Percentiles rank a stretch among this genome's conserved stretches.
These are phyloP conservation scores for Sechiopsis laciniata DNA, from an alignment of 306 rosid genomes.

Conservation along the genomic window DNA sequence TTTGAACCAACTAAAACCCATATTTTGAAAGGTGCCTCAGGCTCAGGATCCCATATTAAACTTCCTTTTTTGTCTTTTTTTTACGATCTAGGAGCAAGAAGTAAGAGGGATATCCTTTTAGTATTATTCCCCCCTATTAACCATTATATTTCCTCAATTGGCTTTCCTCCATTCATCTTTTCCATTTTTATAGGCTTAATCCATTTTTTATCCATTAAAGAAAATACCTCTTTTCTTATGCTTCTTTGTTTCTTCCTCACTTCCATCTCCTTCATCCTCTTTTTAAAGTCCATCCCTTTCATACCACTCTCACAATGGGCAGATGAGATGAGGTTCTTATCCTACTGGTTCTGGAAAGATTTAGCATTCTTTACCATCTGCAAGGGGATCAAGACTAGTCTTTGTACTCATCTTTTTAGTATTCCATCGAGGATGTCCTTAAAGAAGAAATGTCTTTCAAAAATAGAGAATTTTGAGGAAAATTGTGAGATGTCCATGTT, in stretches of 20 bases:
- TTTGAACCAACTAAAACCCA: slow-evolving; percentile 39
- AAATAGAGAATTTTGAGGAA: slow-evolving; percentile 58
- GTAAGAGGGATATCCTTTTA: slow-evolving; percentile 23
- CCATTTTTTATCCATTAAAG: slow-evolving; percentile 30
- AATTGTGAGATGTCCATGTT: slow-evolving; percentile 42
- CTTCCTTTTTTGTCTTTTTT: slow-evolving; percentile 12
- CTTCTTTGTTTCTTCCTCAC: slow-evolving; percentile 62
- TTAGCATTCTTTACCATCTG: slow-evolving; percentile 31
- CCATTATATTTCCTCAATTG: slow-evolving; percentile 28
- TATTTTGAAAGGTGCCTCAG: slow-evolving; percentile 31
- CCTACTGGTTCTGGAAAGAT: slow-evolving; percentile 41
- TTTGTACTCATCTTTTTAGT: slow-evolving; percentile 28
- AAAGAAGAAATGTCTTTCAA: slow-evolving; percentile 40
- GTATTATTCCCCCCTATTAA: slow-evolving; percentile 20
- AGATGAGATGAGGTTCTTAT: slow-evolving; percentile 51
- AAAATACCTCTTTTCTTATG: slow-evolving; percentile 39
- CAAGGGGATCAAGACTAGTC: slow-evolving; percentile 25
- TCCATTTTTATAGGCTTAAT: slow-evolving; percentile 28
- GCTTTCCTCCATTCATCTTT: slow-evolving; percentile 27
- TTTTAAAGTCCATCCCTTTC: slow-evolving; percentile 50
- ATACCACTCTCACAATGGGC: slow-evolving; percentile 61
- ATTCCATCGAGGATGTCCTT: slow-evolving; percentile 44
- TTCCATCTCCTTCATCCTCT: slow-evolving; percentile 60
- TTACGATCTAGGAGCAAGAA: slow-evolving; percentile 25
- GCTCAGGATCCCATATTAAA: slow-evolving; percentile 31